A percentile compares a stretch with the other conserved stretches of the same genome.
These are phyloP conservation scores for Pseudocercospora fuligena DNA, from an alignment of 2,329 filamentous ascomycete genomes.

Conservation along the genomic window DNA sequence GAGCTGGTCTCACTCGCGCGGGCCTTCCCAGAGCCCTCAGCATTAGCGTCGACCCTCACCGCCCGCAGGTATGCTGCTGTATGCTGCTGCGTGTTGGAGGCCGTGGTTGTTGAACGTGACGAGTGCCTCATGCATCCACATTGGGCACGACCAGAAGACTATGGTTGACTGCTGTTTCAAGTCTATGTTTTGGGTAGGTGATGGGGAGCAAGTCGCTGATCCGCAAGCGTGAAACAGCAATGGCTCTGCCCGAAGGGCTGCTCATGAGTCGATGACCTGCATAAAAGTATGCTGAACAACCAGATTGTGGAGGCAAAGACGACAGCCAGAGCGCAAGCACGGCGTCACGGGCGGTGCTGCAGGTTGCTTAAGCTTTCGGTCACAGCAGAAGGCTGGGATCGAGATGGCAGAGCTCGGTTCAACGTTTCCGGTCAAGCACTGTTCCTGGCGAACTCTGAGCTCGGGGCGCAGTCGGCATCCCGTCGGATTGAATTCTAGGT, in stretches of 20 bases:
- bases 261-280: constrained; percentile 7
- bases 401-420: not conserved
- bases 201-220: constrained; percentile 1
- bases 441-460: not conserved
- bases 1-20: not conserved
- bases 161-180: constrained; percentile 3
- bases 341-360: constrained; percentile 18
- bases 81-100: not conserved
- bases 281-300: constrained; percentile 10
- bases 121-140: not conserved
- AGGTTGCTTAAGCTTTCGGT: constrained; percentile 10
- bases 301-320: constrained; percentile 1
- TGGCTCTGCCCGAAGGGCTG: not conserved
- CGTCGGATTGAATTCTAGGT: constrained; percentile 8
- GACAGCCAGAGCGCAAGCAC: not conserved
- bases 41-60: not conserved
- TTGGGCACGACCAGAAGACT: not conserved
- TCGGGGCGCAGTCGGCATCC: not conserved
- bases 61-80: not conserved
- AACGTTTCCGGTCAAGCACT: not conserved
- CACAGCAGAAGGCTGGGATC: constrained; percentile 4
- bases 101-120: constrained; percentile 6
- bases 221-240: constrained; percentile 6
- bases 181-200: not conserved
- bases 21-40: not conserved